A percentile compares a stretch with the other conserved stretches of the same genome.
These are phyloP conservation scores for Cercospora zeina DNA, from an alignment of 2,329 filamentous ascomycete genomes.

Conservation along the genomic window DNA sequence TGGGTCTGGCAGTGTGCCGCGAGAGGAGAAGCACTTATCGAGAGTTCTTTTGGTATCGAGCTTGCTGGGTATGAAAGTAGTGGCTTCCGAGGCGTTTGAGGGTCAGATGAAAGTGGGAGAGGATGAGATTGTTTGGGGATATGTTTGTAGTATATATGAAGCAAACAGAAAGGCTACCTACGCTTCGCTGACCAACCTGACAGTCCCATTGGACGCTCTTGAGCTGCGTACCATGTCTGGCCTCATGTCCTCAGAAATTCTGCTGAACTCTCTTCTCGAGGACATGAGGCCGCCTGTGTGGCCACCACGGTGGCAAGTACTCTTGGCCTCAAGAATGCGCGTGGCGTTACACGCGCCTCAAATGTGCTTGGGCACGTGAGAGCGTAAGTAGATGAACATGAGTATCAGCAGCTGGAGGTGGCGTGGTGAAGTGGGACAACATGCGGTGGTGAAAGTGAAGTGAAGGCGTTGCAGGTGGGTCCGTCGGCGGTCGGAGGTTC, in stretches of 20 bases:
- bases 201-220: not conserved
- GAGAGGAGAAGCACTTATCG: not conserved
- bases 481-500: slow-evolving; percentile 6
- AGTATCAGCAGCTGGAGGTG: not conserved
- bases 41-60: not conserved
- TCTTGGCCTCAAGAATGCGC: not conserved
- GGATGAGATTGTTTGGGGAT: not conserved
- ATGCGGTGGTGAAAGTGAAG: not conserved
- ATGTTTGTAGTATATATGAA: slow-evolving; percentile 3
- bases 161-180: not conserved
- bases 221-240: not conserved
- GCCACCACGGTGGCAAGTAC: not conserved
- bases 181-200: not conserved
- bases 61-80: not conserved
- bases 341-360: not conserved
- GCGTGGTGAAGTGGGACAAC: not conserved
- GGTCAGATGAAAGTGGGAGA: not conserved
- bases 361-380: not conserved
- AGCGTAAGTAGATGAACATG: not conserved
- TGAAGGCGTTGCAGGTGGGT: not conserved
- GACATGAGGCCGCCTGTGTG: not conserved
- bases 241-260: not conserved
- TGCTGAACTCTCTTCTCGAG: not conserved
- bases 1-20: not conserved
- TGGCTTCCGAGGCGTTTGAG: not conserved